phyloP scores from a whole-genome alignment of 116 monocot genomes.

The Thalassia testudinum region DNA sequence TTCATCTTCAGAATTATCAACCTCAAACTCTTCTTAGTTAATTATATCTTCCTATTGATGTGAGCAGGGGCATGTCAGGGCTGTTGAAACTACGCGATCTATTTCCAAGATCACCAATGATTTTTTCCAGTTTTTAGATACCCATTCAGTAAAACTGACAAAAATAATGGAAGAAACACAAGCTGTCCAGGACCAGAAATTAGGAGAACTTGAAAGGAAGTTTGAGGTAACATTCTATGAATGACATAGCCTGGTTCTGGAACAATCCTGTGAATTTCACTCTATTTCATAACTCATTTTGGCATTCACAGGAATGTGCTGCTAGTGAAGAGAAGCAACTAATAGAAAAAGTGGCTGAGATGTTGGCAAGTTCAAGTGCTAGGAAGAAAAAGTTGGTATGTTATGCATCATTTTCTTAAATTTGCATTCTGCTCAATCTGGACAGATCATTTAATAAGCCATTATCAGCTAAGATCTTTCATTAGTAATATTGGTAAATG shows the following conservation, averaged over 20 bases:
- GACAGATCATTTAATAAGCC: too few species aligned
- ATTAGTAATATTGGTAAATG: too few species aligned
- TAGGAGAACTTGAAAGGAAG: constrained; percentile 82
- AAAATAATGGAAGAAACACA: constrained; percentile 81
- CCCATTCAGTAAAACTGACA: constrained; percentile 57
- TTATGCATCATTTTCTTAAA: too few species aligned
- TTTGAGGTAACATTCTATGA: constrained; percentile 53
- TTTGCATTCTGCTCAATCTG: too few species aligned
- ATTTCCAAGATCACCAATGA: constrained; percentile 63
- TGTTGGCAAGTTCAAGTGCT: constrained; percentile 77
- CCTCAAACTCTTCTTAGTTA: background rate
- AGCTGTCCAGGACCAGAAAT: constrained; percentile 51
- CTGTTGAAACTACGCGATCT: constrained; percentile 56
- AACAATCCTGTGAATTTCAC: too few species aligned
- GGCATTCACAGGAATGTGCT: constrained; percentile 54
- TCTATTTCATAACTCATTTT: background rate
- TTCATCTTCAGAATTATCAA: too few species aligned
- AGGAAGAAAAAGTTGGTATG: constrained; percentile 76
- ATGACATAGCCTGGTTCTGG: background rate
- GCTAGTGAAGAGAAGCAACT: constrained; percentile 86
- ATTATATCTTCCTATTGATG: background rate
- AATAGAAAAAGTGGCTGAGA: constrained; percentile 76
- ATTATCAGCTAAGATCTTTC: too few species aligned
- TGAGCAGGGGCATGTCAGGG: constrained; percentile 64
- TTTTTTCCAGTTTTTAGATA: constrained; percentile 72